Evolutionary conservation across 2,329 filamentous ascomycete genomes (phyloP).

Genomic region (Grosmannia serpens): DNA sequence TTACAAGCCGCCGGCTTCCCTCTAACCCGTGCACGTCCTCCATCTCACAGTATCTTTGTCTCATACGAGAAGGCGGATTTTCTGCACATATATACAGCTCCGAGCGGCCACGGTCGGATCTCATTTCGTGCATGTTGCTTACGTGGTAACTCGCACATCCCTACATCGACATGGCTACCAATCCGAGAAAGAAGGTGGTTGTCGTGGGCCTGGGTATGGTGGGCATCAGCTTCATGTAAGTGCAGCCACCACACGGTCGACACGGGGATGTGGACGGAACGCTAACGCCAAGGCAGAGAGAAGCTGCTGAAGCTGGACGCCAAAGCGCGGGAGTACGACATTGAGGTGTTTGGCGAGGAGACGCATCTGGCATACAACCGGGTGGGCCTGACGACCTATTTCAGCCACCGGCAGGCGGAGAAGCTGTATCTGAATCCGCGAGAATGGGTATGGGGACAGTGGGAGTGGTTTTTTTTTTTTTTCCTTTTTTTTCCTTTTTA

Average conservation of each 20-base stretch:
- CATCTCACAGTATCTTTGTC: too few species aligned
- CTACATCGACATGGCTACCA: constrained; percentile 22
- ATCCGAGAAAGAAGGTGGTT: constrained; percentile 54
- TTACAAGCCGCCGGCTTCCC: too few species aligned
- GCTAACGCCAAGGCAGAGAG: constrained; percentile 43
- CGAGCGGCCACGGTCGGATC: neutral
- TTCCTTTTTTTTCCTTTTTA: too few species aligned
- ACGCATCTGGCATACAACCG: constrained; percentile 82
- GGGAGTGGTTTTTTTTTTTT: constrained; percentile 21
- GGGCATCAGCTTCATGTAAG: constrained; percentile 76
- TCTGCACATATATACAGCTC: too few species aligned
- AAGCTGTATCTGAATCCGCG: constrained; percentile 78
- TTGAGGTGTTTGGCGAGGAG: constrained; percentile 82
- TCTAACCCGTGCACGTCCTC: too few species aligned
- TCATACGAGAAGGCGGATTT: too few species aligned
- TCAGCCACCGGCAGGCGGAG: constrained; percentile 74
- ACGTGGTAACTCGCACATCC: neutral
- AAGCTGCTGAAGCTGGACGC: constrained; percentile 80
- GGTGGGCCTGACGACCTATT: constrained; percentile 80
- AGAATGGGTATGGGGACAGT: constrained; percentile 55
- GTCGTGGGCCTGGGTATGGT: constrained; percentile 90
- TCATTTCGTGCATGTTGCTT: neutral
- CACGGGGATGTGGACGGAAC: neutral
- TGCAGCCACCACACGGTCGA: constrained; percentile 9
- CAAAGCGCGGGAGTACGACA: constrained; percentile 61